Evolutionary conservation across 139 green algal species (phyloP), one percentile per base, ranked within the genome.

Genomic region (Tetradesmus obliquus): DNA sequence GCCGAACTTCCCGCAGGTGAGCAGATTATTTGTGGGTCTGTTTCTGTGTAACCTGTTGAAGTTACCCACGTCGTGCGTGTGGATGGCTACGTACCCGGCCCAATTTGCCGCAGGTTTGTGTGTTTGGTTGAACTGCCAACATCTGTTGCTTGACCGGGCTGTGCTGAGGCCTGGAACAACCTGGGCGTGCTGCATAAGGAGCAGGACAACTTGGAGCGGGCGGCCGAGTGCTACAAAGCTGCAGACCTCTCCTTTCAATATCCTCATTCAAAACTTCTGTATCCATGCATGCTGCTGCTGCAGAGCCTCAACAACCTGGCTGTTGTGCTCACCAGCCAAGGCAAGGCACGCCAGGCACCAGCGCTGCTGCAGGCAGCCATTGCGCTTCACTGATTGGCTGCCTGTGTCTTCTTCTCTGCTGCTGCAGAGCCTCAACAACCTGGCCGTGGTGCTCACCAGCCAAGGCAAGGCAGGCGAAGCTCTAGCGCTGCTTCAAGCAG

Each of bases 291-390:
- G 69, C 69, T 82, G 74, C 74, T 82, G 74, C 20, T 96, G 2
- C 96, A 99, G 71, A 97, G 97, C 91, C 95, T 98, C 55, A 99
- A 99, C 96, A 99, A 99, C 94, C 92, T 99, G 69, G 98, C 97
- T 0, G 97, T 99, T 20, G 90, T 99, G 10, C 97, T 97, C 94
- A 99, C 97, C 4, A 93, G 95, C 55, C 96, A 98, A 92, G 57
- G 57, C 57, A 88, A 91, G 15, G 95, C 95, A 6, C 82, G 95
- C n/a, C 94, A 98, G 62, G 98, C 97, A 20, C 94, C 98, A 62
- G 92, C 96, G 32, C 95, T 99, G 84, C 94, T 99, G 15, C 95
- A 96, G 71, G 95, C 96, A 0, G 97, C 97, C 20, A 95, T 99
- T 8, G 58, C 93, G 57, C 57, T 62, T 62, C 57, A 7, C 7